Evolutionary conservation across 495 filamentous ascomycete genomes (phyloP).

Genomic region (Clohesyomyces aquaticus): DNA sequence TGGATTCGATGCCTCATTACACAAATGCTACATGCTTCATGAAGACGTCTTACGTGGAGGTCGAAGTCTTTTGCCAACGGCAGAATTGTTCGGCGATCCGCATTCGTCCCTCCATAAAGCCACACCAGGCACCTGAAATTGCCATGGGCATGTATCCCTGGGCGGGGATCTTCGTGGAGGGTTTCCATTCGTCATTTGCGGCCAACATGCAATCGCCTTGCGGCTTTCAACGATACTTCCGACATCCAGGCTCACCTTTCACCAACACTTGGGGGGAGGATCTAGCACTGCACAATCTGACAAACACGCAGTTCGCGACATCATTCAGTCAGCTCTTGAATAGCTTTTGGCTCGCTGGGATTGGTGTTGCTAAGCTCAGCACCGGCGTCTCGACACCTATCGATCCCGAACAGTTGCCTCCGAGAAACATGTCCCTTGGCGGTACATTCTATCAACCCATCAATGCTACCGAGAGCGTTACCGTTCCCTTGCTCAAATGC

Average conservation of each 20-base stretch:
- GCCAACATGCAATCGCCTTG: neutral
- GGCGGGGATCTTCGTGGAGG: neutral
- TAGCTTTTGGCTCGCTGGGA: slow-evolving; percentile 23
- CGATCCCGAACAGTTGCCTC: neutral
- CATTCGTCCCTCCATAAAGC: slow-evolving; percentile 26
- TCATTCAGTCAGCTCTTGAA: slow-evolving; percentile 29
- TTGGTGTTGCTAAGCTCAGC: neutral
- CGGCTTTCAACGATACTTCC: slow-evolving; percentile 28
- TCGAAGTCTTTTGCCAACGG: slow-evolving; percentile 15
- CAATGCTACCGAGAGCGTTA: slow-evolving; percentile 7
- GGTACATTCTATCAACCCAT: neutral
- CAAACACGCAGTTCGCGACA: slow-evolving; percentile 15
- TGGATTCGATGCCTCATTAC: neutral
- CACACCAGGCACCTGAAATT: slow-evolving; percentile 5
- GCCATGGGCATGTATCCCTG: slow-evolving; percentile 4
- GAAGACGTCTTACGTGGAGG: slow-evolving; percentile 31
- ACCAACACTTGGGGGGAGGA: neutral
- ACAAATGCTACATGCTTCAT: slow-evolving; percentile 29
- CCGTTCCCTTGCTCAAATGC: slow-evolving; percentile 9
- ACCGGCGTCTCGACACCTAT: neutral
- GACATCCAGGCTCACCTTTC: slow-evolving; percentile 18
- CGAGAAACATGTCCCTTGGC: neutral
- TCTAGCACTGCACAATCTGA: slow-evolving; percentile 9
- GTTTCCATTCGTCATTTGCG: neutral
- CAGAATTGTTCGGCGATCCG: slow-evolving; percentile 14